Base-by-base conservation (phyloP, 768 basidiomycete species). In the Lanmaoa rubissima region DNA sequence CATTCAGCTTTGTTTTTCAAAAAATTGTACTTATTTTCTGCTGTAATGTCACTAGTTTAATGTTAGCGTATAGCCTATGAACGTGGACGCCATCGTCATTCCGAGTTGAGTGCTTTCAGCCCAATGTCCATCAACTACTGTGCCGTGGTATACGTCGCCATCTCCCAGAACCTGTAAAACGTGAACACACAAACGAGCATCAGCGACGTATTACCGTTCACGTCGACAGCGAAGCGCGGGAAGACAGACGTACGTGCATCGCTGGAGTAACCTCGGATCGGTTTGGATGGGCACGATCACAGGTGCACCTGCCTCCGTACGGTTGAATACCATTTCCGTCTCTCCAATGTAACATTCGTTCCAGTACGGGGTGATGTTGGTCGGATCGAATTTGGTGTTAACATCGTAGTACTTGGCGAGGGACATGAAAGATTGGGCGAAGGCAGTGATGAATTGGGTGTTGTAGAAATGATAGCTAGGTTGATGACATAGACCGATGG, bases 371-470 rank as follows among this genome's bases (percentile, higher is more conserved):
- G 65, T 62, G 50, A 67, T 58, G 28, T 62, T 58, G 6, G 14
- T 46, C 6, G 52, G 51, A 19, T 66, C 60, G 5, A 62, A 51
- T 28, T 58, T 66, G 1, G 1, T 14, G 49, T 71, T 68, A 40
- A 64, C 59, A 50, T 74, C 63, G 31, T 65, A 39, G 50, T 55
- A 54, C 46, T 48, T 65, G 10, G 51, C 62, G 24, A 67, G 36
- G 4, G 68, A 61, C 44, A 70, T 58, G 54, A 75, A 73, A 1
- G 62, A 59, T 24, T 68, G 52, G 1, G 60, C 53, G 48, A 74
- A 75, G 0, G 71, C 65, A 0, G 60, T 58, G 42, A 65, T 58
- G 61, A 75, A 73, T 9, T 65, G 64, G 0, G 72, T 4, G 35
- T n/a, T 62, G 35, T 71, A 61, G 0, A 64, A 42, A 58, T 59